A percentile compares a stretch with the other conserved stretches of the same genome.
phyloP scores from a whole-genome alignment of 345 rosid species.

The Gossypium herbaceum region DNA sequence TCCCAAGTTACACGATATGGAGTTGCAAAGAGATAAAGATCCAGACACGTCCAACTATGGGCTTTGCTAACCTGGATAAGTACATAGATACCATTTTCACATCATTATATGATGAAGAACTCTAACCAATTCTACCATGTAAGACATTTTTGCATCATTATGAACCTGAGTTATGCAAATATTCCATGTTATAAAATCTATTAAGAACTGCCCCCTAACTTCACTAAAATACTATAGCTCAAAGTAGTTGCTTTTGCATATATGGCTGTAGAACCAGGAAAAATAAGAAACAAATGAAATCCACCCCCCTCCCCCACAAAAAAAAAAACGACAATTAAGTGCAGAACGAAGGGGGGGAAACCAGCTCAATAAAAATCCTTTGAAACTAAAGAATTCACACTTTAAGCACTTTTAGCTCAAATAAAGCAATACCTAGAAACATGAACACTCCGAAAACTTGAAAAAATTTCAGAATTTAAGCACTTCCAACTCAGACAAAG shows the following conservation, averaged over 20 bases:
- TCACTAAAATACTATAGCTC: not conserved
- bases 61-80: slow-evolving; percentile 62
- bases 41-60: slow-evolving; percentile 99
- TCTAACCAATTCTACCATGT: not conserved
- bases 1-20: slow-evolving; percentile 97
- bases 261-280: not conserved
- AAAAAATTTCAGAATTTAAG: not conserved
- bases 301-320: too few relatives aligned
- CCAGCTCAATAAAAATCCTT: not conserved
- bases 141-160: slow-evolving; percentile 15
- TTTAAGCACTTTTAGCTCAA: not conserved
- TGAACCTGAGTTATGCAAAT: slow-evolving; percentile 6
- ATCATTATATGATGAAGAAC: not conserved
- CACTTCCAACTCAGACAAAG: not conserved
- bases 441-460: slow-evolving; percentile 11
- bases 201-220: not conserved
- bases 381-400: not conserved
- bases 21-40: slow-evolving; percentile 89
- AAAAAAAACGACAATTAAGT: not conserved
- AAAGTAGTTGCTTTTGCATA: not conserved
- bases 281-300: not conserved
- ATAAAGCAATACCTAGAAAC: not conserved
- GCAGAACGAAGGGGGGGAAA: too few relatives aligned
- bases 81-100: slow-evolving; percentile 11
- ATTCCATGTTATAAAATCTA: not conserved